Base-by-base conservation (phyloP, 768 basidiomycete genomes). In the Lactifluus pinguis region DNA sequence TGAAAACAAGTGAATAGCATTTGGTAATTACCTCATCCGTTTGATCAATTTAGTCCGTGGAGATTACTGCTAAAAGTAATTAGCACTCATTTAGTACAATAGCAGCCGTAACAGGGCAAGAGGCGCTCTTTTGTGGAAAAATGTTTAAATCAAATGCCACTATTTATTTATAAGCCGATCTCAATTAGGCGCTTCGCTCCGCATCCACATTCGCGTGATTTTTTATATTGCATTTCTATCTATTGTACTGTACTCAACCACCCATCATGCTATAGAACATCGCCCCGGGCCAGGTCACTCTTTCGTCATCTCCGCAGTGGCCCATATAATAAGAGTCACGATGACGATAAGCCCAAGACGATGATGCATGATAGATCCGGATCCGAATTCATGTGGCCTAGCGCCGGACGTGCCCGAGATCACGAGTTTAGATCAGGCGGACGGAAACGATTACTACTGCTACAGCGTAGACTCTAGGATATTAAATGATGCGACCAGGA, bases 111-210 rank as follows among this genome's bases (percentile, higher is more conserved):
- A 11, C 21, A 10, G 45, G 19, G 10, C 38, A 34, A 34, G 38
- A 45, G 6, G 44, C 10, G n/a, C 10, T 19, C 6, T 34, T 34
- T 34, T 34, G 6, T 9, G 32, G 44, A 21, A 9, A 21, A 25
- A 14, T 25, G 25, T 25, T 15, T 5, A 25, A 47, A 47, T 47
- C 45, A 47, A 53, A 42, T 44, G 45, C 19, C 14, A 34, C 21
- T 44, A 51, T 44, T 45, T 52, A 59, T 59, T 59, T 59, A 34
- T 52, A 52, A 52, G 57, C 50, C 34, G 41, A 55, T 45, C 19
- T 21, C 44, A 34, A 34, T 45, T 45, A 14, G 44, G 25, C n/a
- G 30, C 42, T 3, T 30, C 32, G 14, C 49, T 17, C 56, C 7
- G 30, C 21, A 50, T 19, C n/a, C 36, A 57, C 50, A 50, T 17